phyloP scores from a whole-genome alignment of 139 green algal genomes.

The Chlamydomonas applanata region DNA sequence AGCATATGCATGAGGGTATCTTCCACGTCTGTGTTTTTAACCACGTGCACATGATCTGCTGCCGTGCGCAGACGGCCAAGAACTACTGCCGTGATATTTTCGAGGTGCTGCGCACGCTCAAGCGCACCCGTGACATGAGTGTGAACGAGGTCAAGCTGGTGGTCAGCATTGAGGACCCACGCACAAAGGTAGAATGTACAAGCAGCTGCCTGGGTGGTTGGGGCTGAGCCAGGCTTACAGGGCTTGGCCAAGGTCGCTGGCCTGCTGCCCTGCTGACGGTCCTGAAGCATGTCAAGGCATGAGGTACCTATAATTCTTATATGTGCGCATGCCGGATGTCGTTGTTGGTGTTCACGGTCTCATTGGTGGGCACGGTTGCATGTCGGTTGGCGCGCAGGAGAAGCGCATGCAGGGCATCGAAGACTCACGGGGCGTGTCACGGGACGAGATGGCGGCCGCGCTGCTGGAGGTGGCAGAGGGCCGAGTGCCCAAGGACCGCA shows the following conservation, averaged over 20 bases:
- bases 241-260: no score
- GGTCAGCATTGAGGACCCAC: constrained; percentile 82
- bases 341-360: no score
- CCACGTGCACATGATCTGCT: no score
- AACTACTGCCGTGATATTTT: constrained; percentile 71
- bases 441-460: constrained; percentile 85
- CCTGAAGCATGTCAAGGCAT: no score
- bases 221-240: no score
- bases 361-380: no score
- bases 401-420: constrained; percentile 26
- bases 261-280: no score
- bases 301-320: no score
- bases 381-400: constrained; percentile 6
- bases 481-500: constrained; percentile 75
- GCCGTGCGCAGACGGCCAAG: constrained; percentile 56
- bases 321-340: no score
- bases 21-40: no score
- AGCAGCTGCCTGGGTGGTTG: no score
- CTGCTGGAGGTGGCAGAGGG: constrained; percentile 79
- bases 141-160: constrained; percentile 76
- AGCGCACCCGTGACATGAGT: constrained; percentile 77
- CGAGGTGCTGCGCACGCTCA: constrained; percentile 60
- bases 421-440: constrained; percentile 71
- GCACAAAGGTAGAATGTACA: constrained; percentile 15
- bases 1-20: no score